phyloP scores from a whole-genome alignment of 2,329 filamentous ascomycete species.

The Grosmannia penicillata region DNA sequence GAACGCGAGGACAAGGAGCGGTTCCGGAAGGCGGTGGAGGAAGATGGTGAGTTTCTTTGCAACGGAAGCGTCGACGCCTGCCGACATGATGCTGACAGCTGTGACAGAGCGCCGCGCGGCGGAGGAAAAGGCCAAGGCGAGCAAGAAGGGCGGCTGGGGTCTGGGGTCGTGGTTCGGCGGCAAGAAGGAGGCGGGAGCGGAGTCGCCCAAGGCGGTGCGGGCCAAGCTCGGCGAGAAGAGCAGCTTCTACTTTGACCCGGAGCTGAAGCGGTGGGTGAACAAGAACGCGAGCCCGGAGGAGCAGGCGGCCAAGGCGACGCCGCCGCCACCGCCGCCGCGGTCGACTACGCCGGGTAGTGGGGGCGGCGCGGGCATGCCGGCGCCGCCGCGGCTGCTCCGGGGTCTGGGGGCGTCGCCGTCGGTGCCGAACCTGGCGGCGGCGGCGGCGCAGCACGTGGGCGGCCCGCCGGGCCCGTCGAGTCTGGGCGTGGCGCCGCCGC shows the following conservation, averaged over 20 bases:
- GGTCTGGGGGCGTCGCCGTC: conserved; percentile 8
- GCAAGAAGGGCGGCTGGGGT: conserved; percentile 63
- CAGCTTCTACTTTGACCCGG: conserved; percentile 85
- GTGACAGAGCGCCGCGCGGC: conserved; percentile 44
- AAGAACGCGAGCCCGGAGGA: conserved; percentile 68
- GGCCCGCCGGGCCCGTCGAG: too few relatives aligned
- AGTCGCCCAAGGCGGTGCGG: conserved; percentile 58
- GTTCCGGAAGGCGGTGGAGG: conserved; percentile 70
- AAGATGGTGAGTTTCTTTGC: conserved; percentile 39
- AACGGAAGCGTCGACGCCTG: neutral
- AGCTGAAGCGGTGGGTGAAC: conserved; percentile 97
- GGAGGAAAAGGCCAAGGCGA: conserved; percentile 30
- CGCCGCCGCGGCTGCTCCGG: conserved; percentile 16
- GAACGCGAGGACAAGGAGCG: conserved; percentile 74
- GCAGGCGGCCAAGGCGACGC: conserved; percentile 46
- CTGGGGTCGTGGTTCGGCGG: conserved; percentile 70
- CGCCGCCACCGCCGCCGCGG: conserved; percentile 74
- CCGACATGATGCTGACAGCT: conserved; percentile 4
- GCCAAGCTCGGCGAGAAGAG: conserved; percentile 92
- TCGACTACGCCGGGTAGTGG: conserved; percentile 28
- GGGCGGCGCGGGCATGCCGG: conserved; percentile 4
- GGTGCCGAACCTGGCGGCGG: conserved; percentile 8
- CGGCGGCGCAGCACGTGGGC: conserved; percentile 14
- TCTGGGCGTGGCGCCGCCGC: conserved; percentile 6
- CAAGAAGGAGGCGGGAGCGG: conserved; percentile 46